Base-by-base conservation (phyloP, 2,329 filamentous ascomycete genomes). In the Alternaria sp. region DNA sequence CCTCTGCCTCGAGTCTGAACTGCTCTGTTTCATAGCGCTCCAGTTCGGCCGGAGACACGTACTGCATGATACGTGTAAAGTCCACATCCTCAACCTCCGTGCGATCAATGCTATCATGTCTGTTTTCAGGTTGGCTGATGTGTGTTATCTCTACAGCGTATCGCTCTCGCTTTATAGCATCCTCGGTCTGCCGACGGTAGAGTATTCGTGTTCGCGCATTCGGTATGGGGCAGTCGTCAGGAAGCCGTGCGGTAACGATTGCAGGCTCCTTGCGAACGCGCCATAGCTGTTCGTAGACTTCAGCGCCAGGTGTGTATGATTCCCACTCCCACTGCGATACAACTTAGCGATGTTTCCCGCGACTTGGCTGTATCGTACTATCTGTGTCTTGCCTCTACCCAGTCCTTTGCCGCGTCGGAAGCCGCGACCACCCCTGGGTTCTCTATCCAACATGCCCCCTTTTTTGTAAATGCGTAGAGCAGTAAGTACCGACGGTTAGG, bases 11-110 rank as follows among this genome's bases (percentile, higher is more conserved):
- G 10, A 69, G 60, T 9, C 54, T 61, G 57, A 74, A 76, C 57
- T 76, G 70, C 45, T 68, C 69, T 38, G 76, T 75, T 51, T 78
- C 75, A 40, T 67, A 78, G 9, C 73, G 64, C 41, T 77, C 74
- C 7, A 77, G 62, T 62, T 78, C 74, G 11, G 65, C 55, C 6
- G 64, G 66, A 1, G 70, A 74, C 4, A 77, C 74, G 45, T 71
- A 76, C 7, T 71, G 54, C 36, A 76, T 49, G 30, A 78, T 78
- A 20, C 68, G 61, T 44, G 67, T 70, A 38, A 74, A 40, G 45
- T 77, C 71, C 14, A 78, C 72, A 9, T 73, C 59, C 20, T 65
- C 54, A 2, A 63, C 55, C 18, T 71, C 70, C 41, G 54, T 64
- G 11, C 41, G 22, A 8, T 40, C 46, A 18, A 65, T 40, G 4